Percentiles rank a stretch among this genome's conserved stretches.
These are phyloP conservation scores for Aphanomyces cochlioides DNA, from an alignment of 352 stramenopile genomes.

Conservation along the genomic window DNA sequence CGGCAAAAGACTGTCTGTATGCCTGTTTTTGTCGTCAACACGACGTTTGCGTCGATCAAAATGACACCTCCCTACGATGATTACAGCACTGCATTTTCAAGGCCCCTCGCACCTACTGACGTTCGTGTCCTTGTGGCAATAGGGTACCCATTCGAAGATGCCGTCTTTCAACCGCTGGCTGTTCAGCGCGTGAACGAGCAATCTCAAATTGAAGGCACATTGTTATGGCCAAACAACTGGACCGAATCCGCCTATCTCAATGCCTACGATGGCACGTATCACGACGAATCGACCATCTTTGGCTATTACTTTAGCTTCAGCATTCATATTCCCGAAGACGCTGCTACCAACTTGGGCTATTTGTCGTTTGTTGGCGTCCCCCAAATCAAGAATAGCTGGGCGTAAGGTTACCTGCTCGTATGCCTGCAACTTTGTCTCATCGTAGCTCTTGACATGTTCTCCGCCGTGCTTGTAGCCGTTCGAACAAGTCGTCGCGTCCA, in stretches of 20 bases:
- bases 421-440: neutral
- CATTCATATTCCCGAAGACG: neutral
- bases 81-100: neutral
- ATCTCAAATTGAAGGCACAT: neutral
- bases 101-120: neutral
- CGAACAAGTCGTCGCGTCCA: neutral
- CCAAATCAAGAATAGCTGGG: neutral
- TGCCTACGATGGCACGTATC: neutral
- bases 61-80: too few species aligned
- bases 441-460: neutral
- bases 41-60: conserved; percentile 9
- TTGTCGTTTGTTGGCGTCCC: neutral
- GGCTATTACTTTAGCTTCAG: neutral
- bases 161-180: neutral
- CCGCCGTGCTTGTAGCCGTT: neutral
- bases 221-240: neutral
- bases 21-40: conserved; percentile 13
- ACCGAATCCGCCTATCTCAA: neutral
- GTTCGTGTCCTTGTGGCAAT: conserved; percentile 1
- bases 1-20: neutral
- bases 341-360: neutral
- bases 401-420: neutral
- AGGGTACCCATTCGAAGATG: neutral
- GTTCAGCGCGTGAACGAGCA: neutral
- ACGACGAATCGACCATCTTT: neutral